Evolutionary conservation across 768 basidiomycete species (phyloP).

Genomic region (Pseudohyphozyma bogoriensis): DNA sequence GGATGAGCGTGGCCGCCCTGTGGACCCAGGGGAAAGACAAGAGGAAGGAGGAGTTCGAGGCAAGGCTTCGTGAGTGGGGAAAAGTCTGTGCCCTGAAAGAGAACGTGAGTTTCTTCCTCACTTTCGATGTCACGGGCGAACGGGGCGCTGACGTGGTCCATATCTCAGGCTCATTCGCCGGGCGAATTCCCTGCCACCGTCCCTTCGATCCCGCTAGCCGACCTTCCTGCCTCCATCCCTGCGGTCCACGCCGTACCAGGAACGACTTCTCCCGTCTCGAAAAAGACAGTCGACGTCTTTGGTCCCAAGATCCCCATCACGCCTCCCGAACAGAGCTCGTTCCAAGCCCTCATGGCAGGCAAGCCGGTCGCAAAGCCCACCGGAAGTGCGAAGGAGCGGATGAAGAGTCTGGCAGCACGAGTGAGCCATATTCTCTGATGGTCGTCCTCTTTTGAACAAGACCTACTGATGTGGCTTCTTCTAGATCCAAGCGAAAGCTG

Average conservation of each 20-base stretch:
- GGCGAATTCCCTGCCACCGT: conserved; percentile 13
- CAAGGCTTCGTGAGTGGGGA: conserved; percentile 16
- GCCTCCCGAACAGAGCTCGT: conserved; percentile 10
- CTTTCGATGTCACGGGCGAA: too few species aligned
- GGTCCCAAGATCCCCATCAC: conserved; percentile 10
- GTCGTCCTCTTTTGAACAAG: background rate
- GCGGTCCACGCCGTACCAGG: conserved; percentile 17
- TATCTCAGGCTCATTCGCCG: conserved; percentile 8
- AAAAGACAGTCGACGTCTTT: conserved; percentile 6
- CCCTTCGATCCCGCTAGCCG: too few species aligned
- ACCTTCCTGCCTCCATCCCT: conserved; percentile 13
- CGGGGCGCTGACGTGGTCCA: too few species aligned
- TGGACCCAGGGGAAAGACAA: conserved; percentile 30
- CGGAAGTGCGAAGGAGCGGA: conserved; percentile 7
- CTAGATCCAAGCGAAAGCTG: conserved; percentile 27
- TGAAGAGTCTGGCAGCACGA: conserved; percentile 4
- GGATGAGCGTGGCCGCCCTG: conserved; percentile 31
- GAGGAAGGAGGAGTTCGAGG: conserved; percentile 21
- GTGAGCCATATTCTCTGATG: too few species aligned
- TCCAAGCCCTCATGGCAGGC: conserved; percentile 9
- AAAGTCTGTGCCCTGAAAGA: conserved; percentile 11
- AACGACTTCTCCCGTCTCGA: conserved; percentile 8
- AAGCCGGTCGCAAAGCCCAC: conserved; percentile 4
- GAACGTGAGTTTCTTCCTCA: background rate
- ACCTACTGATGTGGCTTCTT: background rate